A percentile compares a stretch with the other conserved stretches of the same genome.
Conservation (phyloP, 1,284 basidiomycete species). For the Mycosarcoma maydis region DNA sequence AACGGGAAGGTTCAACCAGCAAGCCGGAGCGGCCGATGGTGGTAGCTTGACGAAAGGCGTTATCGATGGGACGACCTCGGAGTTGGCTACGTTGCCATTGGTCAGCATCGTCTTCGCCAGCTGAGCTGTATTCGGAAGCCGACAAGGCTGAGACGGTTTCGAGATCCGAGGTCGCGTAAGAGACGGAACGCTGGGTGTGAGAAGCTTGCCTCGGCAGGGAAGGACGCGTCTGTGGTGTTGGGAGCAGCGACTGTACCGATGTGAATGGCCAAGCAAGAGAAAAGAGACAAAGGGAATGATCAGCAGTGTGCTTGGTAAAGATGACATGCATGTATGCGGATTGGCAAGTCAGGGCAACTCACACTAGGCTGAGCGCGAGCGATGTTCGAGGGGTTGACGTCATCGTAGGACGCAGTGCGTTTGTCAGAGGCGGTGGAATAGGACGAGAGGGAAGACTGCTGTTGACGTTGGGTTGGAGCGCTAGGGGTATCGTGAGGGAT, state of each 20-base stretch:
- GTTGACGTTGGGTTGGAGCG: conserved; percentile 7
- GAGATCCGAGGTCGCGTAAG: conserved; percentile 54
- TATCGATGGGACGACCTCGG: conserved; percentile 29
- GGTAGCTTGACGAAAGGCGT: conserved; percentile 29
- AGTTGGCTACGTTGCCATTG: conserved; percentile 22
- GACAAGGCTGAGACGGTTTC: conserved; percentile 53
- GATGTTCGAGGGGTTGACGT: conserved; percentile 22
- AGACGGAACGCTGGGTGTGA: conserved; percentile 43
- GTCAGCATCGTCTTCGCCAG: conserved; percentile 45
- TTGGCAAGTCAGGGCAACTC: not conserved
- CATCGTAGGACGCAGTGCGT: conserved; percentile 22
- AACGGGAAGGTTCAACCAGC: conserved; percentile 35
- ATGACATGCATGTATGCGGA: not conserved
- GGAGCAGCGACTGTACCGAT: conserved; percentile 8
- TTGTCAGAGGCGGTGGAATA: conserved; percentile 21
- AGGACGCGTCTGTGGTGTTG: conserved; percentile 31
- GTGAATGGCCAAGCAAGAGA: not conserved
- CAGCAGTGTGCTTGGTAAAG: not conserved
- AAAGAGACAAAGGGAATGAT: not conserved
- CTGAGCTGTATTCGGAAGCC: conserved; percentile 56
- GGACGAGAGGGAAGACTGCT: conserved; percentile 25
- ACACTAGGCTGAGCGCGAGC: conserved; percentile 35
- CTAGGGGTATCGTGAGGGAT: conserved; percentile 26
- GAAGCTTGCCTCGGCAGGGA: conserved; percentile 33
- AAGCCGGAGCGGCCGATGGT: conserved; percentile 25